Base-by-base conservation (phyloP, 352 stramenopile species). In the Globisporangium orthogonon region DNA sequence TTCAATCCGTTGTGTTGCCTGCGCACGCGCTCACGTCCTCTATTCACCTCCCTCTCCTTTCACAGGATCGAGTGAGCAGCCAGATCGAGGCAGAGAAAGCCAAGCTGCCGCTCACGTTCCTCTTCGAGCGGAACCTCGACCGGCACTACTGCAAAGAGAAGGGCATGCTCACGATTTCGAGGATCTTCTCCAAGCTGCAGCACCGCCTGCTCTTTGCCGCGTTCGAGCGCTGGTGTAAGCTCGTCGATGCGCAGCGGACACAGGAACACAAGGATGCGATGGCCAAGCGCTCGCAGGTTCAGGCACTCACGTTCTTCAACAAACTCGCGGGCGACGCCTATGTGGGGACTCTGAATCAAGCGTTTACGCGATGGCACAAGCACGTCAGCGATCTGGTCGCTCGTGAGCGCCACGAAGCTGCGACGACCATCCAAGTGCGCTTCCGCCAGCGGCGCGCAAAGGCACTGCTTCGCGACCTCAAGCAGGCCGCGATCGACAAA, bases 111-210 rank as follows among this genome's bases (percentile, higher is more conserved):
- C 62, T 92, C 14, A 71, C 73, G 14, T 90, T 90, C 52, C 72
- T 92, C 52, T 92, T 92, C 35, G 79, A 90, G 48, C 77, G 74
- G 52, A 83, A 86, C 23, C 58, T 92, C 18, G 69, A 83, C 37
- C 67, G 69, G 7, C 69, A 63, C 3, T 87, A 90, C 59, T 87
- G 77, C 49, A 69, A 67, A 28, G 60, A 84, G 48, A 71, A 87
- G 46, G 71, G 77, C 29, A 51, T 90, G 4, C 57, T 50, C 11
- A 73, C 73, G 1, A 87, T 90, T 55, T 75, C 78, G 0, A 54
- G 57, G 2, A 87, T 90, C 61, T 92, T 90, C 51, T 64, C 72
- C 3, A 87, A 85, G 58, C 63, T 92, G 2, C 82, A 92, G 63
- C 63, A 83, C 17, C 71, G 74, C 14, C 58, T 87, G 43, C 46